phyloP scores from a whole-genome alignment of 1,284 basidiomycete genomes.

The Trichosporon faecale region DNA sequence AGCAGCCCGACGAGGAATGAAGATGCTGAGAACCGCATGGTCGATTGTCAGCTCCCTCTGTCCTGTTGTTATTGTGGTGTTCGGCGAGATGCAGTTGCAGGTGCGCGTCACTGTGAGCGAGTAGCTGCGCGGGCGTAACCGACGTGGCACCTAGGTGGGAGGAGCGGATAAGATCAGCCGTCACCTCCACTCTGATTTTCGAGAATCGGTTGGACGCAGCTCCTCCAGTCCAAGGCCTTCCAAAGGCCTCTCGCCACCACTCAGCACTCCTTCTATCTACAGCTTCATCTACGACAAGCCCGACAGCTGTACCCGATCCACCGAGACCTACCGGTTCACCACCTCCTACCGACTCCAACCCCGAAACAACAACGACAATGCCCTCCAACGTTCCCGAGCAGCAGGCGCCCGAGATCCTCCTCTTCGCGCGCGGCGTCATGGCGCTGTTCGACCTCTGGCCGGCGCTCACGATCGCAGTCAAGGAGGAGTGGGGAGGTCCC shows the following conservation, averaged over 20 bases:
- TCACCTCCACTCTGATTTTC: constrained; percentile 12
- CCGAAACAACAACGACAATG: neutral
- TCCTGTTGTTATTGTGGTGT: neutral
- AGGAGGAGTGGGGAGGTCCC: constrained; percentile 76
- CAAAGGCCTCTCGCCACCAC: neutral
- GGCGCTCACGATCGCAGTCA: constrained; percentile 74
- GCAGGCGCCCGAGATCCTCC: constrained; percentile 38
- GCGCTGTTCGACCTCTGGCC: constrained; percentile 77
- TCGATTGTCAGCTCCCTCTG: neutral
- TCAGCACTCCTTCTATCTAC: neutral
- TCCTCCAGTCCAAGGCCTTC: neutral
- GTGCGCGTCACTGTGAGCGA: too few species aligned
- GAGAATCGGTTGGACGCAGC: neutral
- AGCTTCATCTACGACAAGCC: neutral
- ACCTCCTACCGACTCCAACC: neutral
- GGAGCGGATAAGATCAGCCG: neutral
- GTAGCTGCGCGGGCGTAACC: constrained; percentile 1
- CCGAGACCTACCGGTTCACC: neutral
- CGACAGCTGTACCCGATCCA: neutral
- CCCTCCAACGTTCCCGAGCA: constrained; percentile 12
- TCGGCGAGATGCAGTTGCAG: neutral
- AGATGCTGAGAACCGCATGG: constrained; percentile 17
- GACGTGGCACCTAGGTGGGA: neutral
- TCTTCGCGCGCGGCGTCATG: constrained; percentile 78
- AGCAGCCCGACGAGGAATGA: constrained; percentile 14